A percentile compares a stretch with the other conserved stretches of the same genome.
Conservation (phyloP, 305 asterid genomes). For the Plantago coronopus region DNA sequence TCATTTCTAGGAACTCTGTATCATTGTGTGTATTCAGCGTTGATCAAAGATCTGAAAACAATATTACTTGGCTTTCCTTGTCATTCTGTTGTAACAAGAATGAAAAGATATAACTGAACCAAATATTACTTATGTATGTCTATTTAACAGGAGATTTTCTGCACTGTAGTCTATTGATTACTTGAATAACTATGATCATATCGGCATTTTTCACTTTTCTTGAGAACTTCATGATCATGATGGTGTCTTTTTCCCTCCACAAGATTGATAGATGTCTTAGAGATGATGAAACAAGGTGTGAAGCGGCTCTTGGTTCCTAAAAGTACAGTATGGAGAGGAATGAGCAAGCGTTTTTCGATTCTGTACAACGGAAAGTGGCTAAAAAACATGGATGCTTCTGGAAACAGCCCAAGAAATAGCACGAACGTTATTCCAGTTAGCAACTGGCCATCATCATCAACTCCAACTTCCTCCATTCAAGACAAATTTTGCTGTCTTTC, state of each 20-base stretch:
- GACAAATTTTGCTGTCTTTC: conserved; percentile 86
- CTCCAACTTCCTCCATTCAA: conserved; percentile 50
- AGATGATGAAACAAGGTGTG: conserved; percentile 98
- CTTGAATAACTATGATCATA: too few relatives aligned
- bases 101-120: too few relatives aligned
- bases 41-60: background rate
- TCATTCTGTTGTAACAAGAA: too few relatives aligned
- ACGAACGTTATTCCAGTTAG: conserved; percentile 22
- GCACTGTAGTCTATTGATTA: too few relatives aligned
- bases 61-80: too few relatives aligned
- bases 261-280: conserved; percentile 92
- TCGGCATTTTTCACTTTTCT: too few relatives aligned
- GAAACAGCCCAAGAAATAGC: conserved; percentile 24
- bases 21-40: background rate
- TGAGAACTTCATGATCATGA: background rate
- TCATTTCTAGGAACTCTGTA: background rate
- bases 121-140: too few relatives aligned
- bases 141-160: too few relatives aligned
- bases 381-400: conserved; percentile 45
- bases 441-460: conserved; percentile 44
- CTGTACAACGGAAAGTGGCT: conserved; percentile 88
- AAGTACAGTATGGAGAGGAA: conserved; percentile 79
- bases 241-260: conserved; percentile 19
- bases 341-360: conserved; percentile 93
- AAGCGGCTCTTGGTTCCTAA: conserved; percentile 90